Evolutionary conservation across 495 filamentous ascomycete genomes (phyloP).

Genomic region (Jackrogersella minutella): DNA sequence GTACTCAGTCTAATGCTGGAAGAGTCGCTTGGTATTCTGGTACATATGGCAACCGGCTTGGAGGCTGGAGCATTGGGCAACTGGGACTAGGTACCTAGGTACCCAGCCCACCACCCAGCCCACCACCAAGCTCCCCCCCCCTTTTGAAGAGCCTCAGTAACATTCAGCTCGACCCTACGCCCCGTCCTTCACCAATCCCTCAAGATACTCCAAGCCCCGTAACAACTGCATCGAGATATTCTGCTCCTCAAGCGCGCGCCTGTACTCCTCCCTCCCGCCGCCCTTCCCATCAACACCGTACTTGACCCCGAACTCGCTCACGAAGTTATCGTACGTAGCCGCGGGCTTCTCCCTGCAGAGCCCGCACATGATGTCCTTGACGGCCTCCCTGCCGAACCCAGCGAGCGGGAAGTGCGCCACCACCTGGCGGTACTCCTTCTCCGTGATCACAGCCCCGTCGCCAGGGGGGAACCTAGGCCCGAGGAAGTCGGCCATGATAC

Average conservation of each 20-base stretch:
- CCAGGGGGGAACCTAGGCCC: constrained; percentile 45
- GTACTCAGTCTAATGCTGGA: too few relatives aligned
- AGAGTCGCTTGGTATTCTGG: too few relatives aligned
- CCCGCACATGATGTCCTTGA: constrained; percentile 52
- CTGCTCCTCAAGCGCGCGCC: constrained; percentile 44
- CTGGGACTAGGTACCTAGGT: too few relatives aligned
- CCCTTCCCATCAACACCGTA: constrained; percentile 45
- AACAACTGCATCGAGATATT: constrained; percentile 41
- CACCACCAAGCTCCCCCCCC: too few relatives aligned
- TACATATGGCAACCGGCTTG: too few relatives aligned
- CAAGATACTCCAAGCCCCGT: constrained; percentile 7
- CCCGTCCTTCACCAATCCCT: constrained; percentile 16
- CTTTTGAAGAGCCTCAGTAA: too few relatives aligned
- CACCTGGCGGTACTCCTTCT: constrained; percentile 48
- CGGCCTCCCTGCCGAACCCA: constrained; percentile 43
- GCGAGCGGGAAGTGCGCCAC: constrained; percentile 48
- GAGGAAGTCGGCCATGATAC: constrained; percentile 58
- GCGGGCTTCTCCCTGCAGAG: constrained; percentile 57
- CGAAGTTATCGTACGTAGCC: constrained; percentile 61
- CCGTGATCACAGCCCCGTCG: constrained; percentile 41
- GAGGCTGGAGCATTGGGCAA: too few relatives aligned
- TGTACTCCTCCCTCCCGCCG: constrained; percentile 43
- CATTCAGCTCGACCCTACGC: too few relatives aligned
- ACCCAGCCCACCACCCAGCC: too few relatives aligned
- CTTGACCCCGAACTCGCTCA: constrained; percentile 50